Percentiles rank a stretch among this genome's conserved stretches.
phyloP scores from a whole-genome alignment of 192 early-diverging fungal genomes.

The Chytriomyces sp. region DNA sequence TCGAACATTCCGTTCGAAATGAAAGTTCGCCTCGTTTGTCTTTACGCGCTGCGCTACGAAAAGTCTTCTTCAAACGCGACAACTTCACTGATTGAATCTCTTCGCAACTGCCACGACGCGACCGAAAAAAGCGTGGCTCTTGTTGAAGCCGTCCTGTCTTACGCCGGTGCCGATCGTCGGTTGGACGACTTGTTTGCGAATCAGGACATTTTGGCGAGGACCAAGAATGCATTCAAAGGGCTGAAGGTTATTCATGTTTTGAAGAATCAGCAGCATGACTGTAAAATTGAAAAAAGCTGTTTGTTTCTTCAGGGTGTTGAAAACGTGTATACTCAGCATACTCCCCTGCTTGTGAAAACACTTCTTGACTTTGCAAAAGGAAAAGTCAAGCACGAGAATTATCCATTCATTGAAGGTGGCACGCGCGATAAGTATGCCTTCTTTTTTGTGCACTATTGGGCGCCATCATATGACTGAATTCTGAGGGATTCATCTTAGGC shows the following conservation, averaged over 20 bases:
- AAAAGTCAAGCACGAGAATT: constrained; percentile 72
- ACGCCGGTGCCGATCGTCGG: constrained; percentile 77
- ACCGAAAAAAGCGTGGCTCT: constrained; percentile 75
- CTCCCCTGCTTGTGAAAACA: constrained; percentile 80
- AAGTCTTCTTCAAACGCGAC: constrained; percentile 75
- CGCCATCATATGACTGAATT: neutral
- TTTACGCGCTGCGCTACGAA: constrained; percentile 95
- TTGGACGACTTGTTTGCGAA: constrained; percentile 91
- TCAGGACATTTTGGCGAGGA: constrained; percentile 81
- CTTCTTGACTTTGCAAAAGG: constrained; percentile 83
- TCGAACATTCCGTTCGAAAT: constrained; percentile 70
- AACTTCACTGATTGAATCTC: constrained; percentile 71
- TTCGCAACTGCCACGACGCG: constrained; percentile 70
- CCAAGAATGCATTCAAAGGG: constrained; percentile 90
- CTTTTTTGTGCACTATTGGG: neutral
- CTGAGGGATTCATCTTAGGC: constrained; percentile 54
- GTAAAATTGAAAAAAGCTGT: constrained; percentile 1
- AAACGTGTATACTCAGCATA: constrained; percentile 98
- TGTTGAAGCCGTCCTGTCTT: constrained; percentile 74
- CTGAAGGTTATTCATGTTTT: constrained; percentile 66
- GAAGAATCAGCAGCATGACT: neutral
- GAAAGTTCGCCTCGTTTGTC: constrained; percentile 79
- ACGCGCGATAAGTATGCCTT: constrained; percentile 52
- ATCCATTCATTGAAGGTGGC: constrained; percentile 76
- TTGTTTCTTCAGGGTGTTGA: constrained; percentile 78